phyloP scores from a whole-genome alignment of 2,329 filamentous ascomycete genomes.

The Mollisiaceae sp. region DNA sequence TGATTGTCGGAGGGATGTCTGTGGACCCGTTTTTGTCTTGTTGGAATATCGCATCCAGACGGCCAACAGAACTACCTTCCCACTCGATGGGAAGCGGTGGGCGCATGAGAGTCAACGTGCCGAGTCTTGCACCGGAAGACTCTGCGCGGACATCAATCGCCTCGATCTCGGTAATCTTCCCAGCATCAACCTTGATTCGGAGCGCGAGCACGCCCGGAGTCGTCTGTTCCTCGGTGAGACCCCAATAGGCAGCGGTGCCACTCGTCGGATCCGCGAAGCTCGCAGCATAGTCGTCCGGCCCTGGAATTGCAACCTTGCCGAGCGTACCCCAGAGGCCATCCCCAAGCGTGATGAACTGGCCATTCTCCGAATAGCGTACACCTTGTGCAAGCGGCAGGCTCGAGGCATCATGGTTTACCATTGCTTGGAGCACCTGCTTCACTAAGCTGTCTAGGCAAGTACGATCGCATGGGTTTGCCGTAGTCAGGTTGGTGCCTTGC shows the following conservation, averaged over 20 bases:
- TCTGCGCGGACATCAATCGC: constrained; percentile 15
- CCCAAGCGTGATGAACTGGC: constrained; percentile 10
- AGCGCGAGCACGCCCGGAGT: constrained; percentile 17
- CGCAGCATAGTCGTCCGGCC: constrained; percentile 6
- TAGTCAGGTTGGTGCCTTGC: not conserved
- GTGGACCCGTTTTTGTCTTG: not conserved
- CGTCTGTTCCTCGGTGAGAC: constrained; percentile 15
- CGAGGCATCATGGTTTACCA: constrained; percentile 9
- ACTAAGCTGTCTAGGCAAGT: constrained; percentile 4
- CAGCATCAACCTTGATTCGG: constrained; percentile 9
- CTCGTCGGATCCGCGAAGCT: constrained; percentile 11
- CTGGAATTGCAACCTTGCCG: not conserved
- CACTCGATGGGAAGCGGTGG: constrained; percentile 17
- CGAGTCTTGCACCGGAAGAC: constrained; percentile 7
- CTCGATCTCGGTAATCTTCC: constrained; percentile 13
- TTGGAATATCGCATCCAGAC: not conserved
- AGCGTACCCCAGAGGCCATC: constrained; percentile 16
- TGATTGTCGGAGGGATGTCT: not conserved
- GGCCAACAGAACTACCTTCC: constrained; percentile 2
- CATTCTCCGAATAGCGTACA: constrained; percentile 18
- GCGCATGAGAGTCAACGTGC: constrained; percentile 16
- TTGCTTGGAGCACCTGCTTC: constrained; percentile 14
- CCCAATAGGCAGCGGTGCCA: constrained; percentile 18
- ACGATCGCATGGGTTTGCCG: constrained; percentile 7
- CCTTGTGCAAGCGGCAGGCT: constrained; percentile 1